Evolutionary conservation across 805 yeast genomes (phyloP).

Genomic region (Metschnikowia amazonensis): DNA sequence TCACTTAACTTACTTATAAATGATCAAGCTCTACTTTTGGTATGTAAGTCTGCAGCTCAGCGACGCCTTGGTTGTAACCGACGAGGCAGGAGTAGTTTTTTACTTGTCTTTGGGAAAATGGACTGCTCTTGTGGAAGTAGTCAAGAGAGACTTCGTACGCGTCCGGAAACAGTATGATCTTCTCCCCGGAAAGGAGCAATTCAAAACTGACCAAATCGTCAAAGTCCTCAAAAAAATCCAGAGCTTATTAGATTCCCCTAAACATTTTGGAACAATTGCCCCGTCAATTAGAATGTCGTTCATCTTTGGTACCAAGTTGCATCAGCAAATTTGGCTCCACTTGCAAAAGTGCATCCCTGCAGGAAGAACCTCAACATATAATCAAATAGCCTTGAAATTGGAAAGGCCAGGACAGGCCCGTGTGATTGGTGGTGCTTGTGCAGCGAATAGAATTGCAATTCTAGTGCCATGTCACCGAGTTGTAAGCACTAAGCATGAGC

Average conservation of each 20-base stretch:
- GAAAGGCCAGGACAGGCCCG: constrained; percentile 30
- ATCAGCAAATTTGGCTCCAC: constrained; percentile 36
- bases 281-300: constrained; percentile 16
- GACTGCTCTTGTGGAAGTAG: constrained; percentile 14
- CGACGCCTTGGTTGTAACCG: constrained; percentile 15
- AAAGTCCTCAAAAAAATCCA: neutral
- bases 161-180: constrained; percentile 2
- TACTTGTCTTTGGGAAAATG: constrained; percentile 17
- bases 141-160: constrained; percentile 11
- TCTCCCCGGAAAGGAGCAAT: constrained; percentile 9
- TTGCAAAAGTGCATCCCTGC: constrained; percentile 21
- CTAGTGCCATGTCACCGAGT: constrained; percentile 45
- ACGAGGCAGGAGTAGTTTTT: constrained; percentile 9
- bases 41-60: constrained; percentile 11
- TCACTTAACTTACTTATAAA: neutral
- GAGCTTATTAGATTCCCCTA: constrained; percentile 9
- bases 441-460: constrained; percentile 36
- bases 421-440: constrained; percentile 41
- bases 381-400: constrained; percentile 28
- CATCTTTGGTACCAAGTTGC: constrained; percentile 39
- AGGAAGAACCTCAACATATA: constrained; percentile 32
- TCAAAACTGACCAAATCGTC: neutral
- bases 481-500: constrained; percentile 24
- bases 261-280: constrained; percentile 13
- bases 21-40: constrained; percentile 13